Conservation (phyloP, 176 grass and related monocot species). For the Secale cereale region DNA sequence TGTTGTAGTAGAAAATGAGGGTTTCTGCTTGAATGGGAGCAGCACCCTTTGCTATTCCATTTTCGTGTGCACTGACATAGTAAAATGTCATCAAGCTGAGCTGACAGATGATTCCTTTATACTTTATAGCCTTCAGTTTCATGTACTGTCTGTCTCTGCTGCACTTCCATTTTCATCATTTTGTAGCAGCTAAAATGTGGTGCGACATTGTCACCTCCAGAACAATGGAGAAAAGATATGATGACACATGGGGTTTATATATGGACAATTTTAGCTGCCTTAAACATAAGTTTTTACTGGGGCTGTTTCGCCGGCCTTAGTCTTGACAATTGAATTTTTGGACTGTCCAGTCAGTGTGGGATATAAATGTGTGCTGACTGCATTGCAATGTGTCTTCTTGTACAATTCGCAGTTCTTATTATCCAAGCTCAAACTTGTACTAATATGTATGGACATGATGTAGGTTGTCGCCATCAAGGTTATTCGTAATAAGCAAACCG, state of each 20-base stretch:
- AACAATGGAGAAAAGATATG: background rate
- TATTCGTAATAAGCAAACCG: conserved; percentile 86
- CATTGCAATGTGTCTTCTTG: background rate
- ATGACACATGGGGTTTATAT: background rate
- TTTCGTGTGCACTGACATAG: background rate
- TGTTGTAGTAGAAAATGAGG: background rate
- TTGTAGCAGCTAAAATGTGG: background rate
- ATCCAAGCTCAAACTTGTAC: background rate
- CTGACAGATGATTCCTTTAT: background rate
- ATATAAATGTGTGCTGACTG: background rate
- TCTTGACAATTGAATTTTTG: background rate
- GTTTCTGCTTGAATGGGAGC: background rate
- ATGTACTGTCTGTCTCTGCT: background rate
- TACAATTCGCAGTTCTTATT: background rate
- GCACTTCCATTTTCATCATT: background rate
- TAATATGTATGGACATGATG: background rate
- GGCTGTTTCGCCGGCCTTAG: background rate
- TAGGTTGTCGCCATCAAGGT: conserved; percentile 77
- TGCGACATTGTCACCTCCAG: background rate
- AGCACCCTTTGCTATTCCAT: background rate
- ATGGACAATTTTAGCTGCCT: background rate
- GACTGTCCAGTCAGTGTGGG: background rate
- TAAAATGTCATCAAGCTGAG: background rate
- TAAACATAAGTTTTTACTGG: too few relatives aligned
- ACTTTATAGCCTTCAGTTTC: background rate